Percentiles rank a stretch among this genome's conserved stretches.
Conservation (phyloP, 805 yeast species). For the Cyberlindnera galapagoensis region DNA sequence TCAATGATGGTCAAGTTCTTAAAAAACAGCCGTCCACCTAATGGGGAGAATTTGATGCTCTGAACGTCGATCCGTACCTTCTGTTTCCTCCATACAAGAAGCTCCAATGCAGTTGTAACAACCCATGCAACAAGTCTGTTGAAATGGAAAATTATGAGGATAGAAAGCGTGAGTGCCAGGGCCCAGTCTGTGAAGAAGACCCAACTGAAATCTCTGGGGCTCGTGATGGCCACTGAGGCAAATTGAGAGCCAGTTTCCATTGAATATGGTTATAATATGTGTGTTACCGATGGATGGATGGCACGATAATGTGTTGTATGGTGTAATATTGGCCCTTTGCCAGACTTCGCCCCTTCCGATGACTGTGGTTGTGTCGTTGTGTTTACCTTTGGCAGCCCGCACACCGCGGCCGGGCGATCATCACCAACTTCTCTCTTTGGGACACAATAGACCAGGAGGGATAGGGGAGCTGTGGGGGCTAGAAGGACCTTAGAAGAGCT, state of each 20-base stretch:
- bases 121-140: constrained; percentile 62
- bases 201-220: constrained; percentile 42
- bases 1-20: constrained; percentile 70
- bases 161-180: constrained; percentile 51
- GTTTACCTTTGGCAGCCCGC: too few relatives aligned
- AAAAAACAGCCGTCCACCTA: constrained; percentile 79
- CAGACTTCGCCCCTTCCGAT: too few relatives aligned
- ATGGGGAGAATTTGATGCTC: constrained; percentile 65
- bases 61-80: constrained; percentile 60
- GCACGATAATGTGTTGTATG: too few relatives aligned
- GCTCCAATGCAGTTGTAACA: constrained; percentile 43
- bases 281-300: too few relatives aligned
- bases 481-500: too few relatives aligned
- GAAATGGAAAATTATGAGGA: constrained; percentile 69
- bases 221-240: constrained; percentile 25
- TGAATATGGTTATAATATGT: background rate
- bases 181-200: constrained; percentile 84
- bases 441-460: too few relatives aligned
- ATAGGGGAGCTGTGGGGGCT: too few relatives aligned
- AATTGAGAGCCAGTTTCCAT: constrained; percentile 26
- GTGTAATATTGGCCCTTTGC: too few relatives aligned
- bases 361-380: too few relatives aligned
- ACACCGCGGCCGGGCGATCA: too few relatives aligned
- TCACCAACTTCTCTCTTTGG: too few relatives aligned
- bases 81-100: constrained; percentile 57